Evolutionary conservation across 805 yeast species (phyloP), one percentile per base, ranked within the genome.

Genomic region (Hanseniaspora clermontiae): DNA sequence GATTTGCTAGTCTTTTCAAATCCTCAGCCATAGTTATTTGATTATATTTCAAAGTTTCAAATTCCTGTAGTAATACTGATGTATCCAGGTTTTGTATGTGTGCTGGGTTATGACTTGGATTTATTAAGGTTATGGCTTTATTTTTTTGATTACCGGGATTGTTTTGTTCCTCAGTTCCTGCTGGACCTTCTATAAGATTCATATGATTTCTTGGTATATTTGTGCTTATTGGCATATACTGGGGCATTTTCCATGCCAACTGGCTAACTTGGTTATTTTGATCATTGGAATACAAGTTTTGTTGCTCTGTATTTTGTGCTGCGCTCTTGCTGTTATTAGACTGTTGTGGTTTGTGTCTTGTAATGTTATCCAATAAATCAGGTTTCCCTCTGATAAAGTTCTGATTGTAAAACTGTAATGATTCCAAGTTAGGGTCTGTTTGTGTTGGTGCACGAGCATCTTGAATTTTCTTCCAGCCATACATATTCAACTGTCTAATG

Each of bases 401-500:
- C 1, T 93, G 89, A 60, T 89, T 87, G 60, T 81, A 82, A 72
- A 93, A 93, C 69, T 89, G 95, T 86, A 90, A 84, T 56, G 81
- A 77, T 64, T 93, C 97, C 57, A 90, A 96, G 43, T 71, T 70
- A 57, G 72, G 75, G 42, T 69, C 72, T 57, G 77, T 75, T 58
- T 82, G 70, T 5, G 90, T 77, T 2, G 95, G 97, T 29, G 84
- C 77, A 57, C 72, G 85, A 24, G 90, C 81, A 69, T 93, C 97
- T 70, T 93, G 98, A 4, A 93, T 93, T 70, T 93, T 93, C 72
- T 90, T 97, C 96, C 97, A 93, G 11, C 98, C 98, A 67, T 93
- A 93, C 98, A 93, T 91, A 70, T 91, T 91, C 64, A 91, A 75
- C 67, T 91, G 98, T 60, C 98, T 80, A 15, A 93, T 97, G 75